These are phyloP conservation scores for Podospora comata DNA, from an alignment of 495 filamentous ascomycete genomes.

Conservation along the genomic window DNA sequence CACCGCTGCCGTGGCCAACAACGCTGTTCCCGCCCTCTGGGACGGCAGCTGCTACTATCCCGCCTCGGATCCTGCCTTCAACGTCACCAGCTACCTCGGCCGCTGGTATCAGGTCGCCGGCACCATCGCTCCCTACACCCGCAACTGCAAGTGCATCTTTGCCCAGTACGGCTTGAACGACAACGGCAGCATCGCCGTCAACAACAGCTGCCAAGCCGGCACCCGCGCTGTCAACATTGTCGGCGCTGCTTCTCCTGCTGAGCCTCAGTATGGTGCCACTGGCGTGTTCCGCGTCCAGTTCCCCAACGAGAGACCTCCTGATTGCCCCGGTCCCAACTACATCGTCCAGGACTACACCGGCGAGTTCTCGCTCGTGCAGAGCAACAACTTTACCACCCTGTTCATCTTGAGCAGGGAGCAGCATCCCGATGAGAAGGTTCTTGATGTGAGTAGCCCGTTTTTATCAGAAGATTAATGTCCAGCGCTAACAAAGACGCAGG, in stretches of 20 bases:
- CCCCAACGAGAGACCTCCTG: slow-evolving; percentile 19
- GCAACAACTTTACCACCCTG: slow-evolving; percentile 25
- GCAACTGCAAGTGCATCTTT: slow-evolving; percentile 21
- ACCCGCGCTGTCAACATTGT: slow-evolving; percentile 20
- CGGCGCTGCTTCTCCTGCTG: slow-evolving; percentile 19
- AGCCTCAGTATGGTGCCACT: slow-evolving; percentile 18
- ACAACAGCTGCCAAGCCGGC: slow-evolving; percentile 24
- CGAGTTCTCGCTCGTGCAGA: slow-evolving; percentile 25
- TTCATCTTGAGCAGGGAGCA: slow-evolving; percentile 25
- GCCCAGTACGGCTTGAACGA: slow-evolving; percentile 25
- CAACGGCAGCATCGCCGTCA: slow-evolving; percentile 22
- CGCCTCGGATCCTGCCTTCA: slow-evolving; percentile 18
- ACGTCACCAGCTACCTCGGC: slow-evolving; percentile 21
- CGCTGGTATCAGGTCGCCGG: slow-evolving; percentile 28
- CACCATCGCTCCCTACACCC: slow-evolving; percentile 19
- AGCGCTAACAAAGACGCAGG: neutral
- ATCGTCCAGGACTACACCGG: slow-evolving; percentile 26
- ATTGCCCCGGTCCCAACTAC: slow-evolving; percentile 27
- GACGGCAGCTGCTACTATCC: slow-evolving; percentile 26
- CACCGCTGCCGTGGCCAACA: slow-evolving; percentile 13
- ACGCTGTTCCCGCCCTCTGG: slow-evolving; percentile 20
- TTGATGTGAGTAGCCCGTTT: slow-evolving; percentile 17
- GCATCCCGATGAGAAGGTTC: slow-evolving; percentile 14
- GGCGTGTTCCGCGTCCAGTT: slow-evolving; percentile 26
- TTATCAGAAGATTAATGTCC: neutral